Evolutionary conservation across 257 asterid genomes (phyloP).

Genomic region (Primulina tabacum): DNA sequence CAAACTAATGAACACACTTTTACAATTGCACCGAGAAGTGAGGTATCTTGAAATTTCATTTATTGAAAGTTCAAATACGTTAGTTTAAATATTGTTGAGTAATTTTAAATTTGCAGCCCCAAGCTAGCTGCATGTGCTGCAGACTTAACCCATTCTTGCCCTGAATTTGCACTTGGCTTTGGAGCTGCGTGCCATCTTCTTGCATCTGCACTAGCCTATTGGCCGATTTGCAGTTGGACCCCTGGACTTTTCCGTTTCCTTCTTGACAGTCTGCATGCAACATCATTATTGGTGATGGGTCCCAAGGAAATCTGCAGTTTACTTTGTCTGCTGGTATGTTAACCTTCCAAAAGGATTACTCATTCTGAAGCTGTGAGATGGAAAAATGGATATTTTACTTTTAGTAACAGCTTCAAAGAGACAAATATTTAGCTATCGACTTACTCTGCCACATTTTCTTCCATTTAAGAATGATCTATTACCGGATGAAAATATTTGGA

Average conservation of each 20-base stretch:
- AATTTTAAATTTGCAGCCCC: constrained; percentile 63
- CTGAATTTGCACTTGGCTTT: constrained; percentile 70
- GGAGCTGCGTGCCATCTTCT: constrained; percentile 91
- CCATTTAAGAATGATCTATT: constrained; percentile 74
- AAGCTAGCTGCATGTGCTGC: constrained; percentile 85
- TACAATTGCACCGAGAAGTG: constrained; percentile 83
- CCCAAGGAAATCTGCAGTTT: constrained; percentile 97
- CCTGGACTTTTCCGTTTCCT: constrained; percentile 83
- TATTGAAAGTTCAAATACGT: constrained; percentile 18
- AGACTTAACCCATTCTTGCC: constrained; percentile 61
- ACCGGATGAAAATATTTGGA: constrained; percentile 74
- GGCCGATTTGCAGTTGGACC: constrained; percentile 97
- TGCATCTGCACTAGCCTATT: constrained; percentile 89
- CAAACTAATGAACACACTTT: constrained; percentile 71
- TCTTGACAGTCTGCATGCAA: constrained; percentile 64
- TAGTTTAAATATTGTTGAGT: constrained; percentile 22
- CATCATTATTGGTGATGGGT: constrained; percentile 78
- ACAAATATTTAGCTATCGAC: constrained; percentile 22
- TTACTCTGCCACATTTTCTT: constrained; percentile 30
- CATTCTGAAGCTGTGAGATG: constrained; percentile 21
- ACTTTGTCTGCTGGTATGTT: constrained; percentile 76
- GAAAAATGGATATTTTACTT: background rate
- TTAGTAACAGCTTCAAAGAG: constrained; percentile 18
- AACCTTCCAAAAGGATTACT: constrained; percentile 20
- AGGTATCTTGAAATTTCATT: constrained; percentile 47